These are phyloP conservation scores for Kandelia obovata DNA, from an alignment of 345 rosid species.

Conservation along the genomic window DNA sequence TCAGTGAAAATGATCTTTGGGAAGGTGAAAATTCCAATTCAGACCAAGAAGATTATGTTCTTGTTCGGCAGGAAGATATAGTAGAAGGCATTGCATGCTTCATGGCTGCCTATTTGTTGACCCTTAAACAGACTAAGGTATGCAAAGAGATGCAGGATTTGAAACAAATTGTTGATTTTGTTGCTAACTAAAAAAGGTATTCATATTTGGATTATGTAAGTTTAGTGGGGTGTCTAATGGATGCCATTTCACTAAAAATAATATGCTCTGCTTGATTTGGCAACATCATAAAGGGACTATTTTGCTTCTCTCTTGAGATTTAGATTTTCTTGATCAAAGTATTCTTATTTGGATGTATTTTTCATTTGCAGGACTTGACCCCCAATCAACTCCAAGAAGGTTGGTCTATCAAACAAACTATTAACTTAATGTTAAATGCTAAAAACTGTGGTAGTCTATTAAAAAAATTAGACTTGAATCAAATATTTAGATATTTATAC, in stretches of 20 bases:
- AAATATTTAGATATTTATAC: too few relatives aligned
- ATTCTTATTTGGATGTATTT: not conserved
- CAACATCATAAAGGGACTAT: too few relatives aligned
- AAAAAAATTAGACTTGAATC: too few relatives aligned
- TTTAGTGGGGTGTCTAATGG: too few relatives aligned
- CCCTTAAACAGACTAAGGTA: constrained; percentile 90
- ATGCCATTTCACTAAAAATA: too few relatives aligned
- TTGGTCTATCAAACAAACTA: constrained; percentile 19
- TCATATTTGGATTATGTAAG: too few relatives aligned
- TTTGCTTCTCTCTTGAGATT: too few relatives aligned
- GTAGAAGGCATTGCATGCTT: constrained; percentile 90
- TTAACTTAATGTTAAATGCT: too few relatives aligned
- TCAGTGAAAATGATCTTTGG: constrained; percentile 75
- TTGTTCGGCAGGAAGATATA: constrained; percentile 94
- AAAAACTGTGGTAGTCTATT: too few relatives aligned
- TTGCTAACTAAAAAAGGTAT: too few relatives aligned
- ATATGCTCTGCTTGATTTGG: too few relatives aligned
- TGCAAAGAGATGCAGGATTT: constrained; percentile 2
- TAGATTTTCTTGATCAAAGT: not conserved
- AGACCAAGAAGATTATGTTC: constrained; percentile 69
- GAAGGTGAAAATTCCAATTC: constrained; percentile 41
- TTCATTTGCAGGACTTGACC: constrained; percentile 59
- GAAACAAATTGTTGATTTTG: not conserved
- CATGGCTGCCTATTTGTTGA: constrained; percentile 83
- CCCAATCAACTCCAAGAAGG: constrained; percentile 97